Evolutionary conservation across 2,329 filamentous ascomycete genomes (phyloP), one percentile per base, ranked within the genome.

Genomic region (Stachybotrys chartarum): DNA sequence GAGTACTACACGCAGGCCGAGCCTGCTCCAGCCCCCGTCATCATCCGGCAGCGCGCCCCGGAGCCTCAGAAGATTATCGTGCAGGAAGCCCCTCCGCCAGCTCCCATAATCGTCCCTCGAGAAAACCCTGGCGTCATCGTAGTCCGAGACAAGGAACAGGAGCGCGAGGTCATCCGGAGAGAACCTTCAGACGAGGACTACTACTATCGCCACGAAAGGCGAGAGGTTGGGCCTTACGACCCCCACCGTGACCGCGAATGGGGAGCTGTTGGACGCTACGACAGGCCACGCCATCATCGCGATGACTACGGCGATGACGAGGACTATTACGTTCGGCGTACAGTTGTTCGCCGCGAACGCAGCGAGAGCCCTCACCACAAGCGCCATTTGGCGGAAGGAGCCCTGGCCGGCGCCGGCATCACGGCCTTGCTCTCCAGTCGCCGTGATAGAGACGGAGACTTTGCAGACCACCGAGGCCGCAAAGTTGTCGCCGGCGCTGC

Each of bases 331-430:
- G 68, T 75, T 61, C 72, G 77, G 59, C 72, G 70, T 60, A 72
- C 70, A 51, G 65, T 80, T 47, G 70, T 81, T 39, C 78, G 74
- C 17, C 76, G 78, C 18, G 79, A 81, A 17, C 74, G 77, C 48
- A 82, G 80, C 58, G 70, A 71, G 12, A 79, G 78, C 59, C 70
- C 74, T 52, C 77, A 82, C 59, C 80, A 81, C 60, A 84, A 77
- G 66, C 79, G 80, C 47, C 80, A 85, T 60, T 67, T 87, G 6
- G 83, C 83, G 24, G 83, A 85, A 63, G 84, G 84, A n/a, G 84
- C 83, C 10, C 73, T 86, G 16, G 84, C 84, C 31, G 84, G 83
- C 16, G 84, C 84, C 17, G 84, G 83, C 51, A 68, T 84, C 7
- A 79, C 80, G 11, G 84, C 83, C n/a, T 68, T 86, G 3, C 68